Percentiles rank a stretch among this genome's conserved stretches.
phyloP scores from a whole-genome alignment of 805 yeast species.

The Vanderwaltozyma yarrowii region DNA sequence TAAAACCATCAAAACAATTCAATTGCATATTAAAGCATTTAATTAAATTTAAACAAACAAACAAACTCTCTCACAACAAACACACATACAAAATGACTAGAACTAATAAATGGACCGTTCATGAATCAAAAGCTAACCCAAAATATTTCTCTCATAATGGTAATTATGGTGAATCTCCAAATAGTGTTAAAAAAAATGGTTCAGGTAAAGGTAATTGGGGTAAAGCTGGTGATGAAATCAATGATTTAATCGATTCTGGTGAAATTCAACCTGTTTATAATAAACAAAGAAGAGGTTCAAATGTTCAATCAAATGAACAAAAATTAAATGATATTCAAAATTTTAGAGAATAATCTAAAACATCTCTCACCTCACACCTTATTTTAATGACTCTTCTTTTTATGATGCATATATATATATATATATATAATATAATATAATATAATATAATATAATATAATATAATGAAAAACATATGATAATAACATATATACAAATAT shows the following conservation, averaged over 20 bases:
- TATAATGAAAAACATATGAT: no score
- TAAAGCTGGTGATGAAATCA: constrained; percentile 62
- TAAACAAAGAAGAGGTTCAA: constrained; percentile 42
- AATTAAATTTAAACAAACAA: background rate
- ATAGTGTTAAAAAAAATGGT: constrained; percentile 71
- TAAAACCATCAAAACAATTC: no score
- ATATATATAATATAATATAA: no score
- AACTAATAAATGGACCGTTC: constrained; percentile 65
- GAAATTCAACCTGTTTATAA: constrained; percentile 40
- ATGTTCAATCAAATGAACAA: constrained; percentile 35
- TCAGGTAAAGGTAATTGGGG: constrained; percentile 91
- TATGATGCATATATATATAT: no score
- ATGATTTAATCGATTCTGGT: constrained; percentile 41
- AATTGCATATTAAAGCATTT: background rate
- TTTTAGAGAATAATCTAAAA: constrained; percentile 3
- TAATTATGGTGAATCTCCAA: constrained; percentile 56
- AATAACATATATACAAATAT: no score
- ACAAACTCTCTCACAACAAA: constrained; percentile 1
- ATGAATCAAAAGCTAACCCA: constrained; percentile 49
- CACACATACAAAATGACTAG: constrained; percentile 49
- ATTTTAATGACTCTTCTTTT: background rate
- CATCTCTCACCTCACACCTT: background rate
- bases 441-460: no score
- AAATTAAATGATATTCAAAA: constrained; percentile 29
- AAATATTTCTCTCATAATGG: constrained; percentile 78